Evolutionary conservation across 2,329 filamentous ascomycete genomes (phyloP).

Genomic region (Scorias spongiosa): DNA sequence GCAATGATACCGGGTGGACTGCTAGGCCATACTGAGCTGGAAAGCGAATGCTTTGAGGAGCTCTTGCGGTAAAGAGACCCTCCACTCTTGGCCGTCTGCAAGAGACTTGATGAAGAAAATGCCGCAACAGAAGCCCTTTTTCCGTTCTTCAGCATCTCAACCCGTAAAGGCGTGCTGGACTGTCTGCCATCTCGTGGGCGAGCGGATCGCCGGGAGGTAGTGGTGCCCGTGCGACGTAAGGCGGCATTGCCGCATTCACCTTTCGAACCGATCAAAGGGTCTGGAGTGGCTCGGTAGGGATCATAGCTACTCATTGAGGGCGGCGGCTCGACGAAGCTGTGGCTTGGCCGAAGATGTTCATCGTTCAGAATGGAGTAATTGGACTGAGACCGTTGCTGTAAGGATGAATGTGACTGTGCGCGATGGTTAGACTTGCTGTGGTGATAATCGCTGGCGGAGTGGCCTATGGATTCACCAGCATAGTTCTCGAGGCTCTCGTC

Average conservation of each 20-base stretch:
- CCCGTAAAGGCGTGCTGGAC: constrained; percentile 27
- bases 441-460: constrained; percentile 84
- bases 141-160: constrained; percentile 22
- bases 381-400: constrained; percentile 34
- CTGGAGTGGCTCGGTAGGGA: constrained; percentile 59
- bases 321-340: constrained; percentile 36
- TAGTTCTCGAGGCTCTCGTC: constrained; percentile 81
- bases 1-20: constrained; percentile 29
- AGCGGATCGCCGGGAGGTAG: constrained; percentile 22
- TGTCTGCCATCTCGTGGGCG: constrained; percentile 14
- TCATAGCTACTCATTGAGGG: constrained; percentile 57
- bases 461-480: constrained; percentile 50
- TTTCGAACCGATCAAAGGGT: constrained; percentile 32
- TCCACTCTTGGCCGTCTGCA: constrained; percentile 16
- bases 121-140: constrained; percentile 7
- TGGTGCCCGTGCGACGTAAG: constrained; percentile 40
- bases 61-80: constrained; percentile 20
- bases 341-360: constrained; percentile 32
- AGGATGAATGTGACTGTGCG: constrained; percentile 20
- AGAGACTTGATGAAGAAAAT: constrained; percentile 21
- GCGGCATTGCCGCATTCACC: constrained; percentile 52
- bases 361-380: constrained; percentile 43
- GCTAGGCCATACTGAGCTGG: constrained; percentile 32
- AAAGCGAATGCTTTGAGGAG: constrained; percentile 25
- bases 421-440: constrained; percentile 39